A percentile compares a stretch with the other conserved stretches of the same genome.
Conservation (phyloP, 2,329 filamentous ascomycete genomes). For the Annulohypoxylon truncatum region DNA sequence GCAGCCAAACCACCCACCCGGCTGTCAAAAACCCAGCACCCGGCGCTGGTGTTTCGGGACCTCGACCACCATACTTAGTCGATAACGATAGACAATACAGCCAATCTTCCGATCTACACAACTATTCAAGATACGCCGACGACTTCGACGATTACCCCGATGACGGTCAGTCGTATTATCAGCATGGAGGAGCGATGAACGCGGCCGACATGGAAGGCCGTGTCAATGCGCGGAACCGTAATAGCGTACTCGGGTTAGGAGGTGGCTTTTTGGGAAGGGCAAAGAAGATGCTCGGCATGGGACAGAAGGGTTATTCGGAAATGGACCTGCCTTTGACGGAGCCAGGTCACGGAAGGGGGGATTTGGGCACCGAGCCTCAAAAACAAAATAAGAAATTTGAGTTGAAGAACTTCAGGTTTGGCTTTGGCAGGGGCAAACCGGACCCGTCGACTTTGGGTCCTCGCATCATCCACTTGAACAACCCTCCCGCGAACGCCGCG, state of each 20-base stretch:
- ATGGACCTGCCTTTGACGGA: conserved; percentile 98
- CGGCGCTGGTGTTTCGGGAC: conserved; percentile 46
- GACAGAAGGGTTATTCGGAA: conserved; percentile 84
- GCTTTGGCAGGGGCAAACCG: conserved; percentile 83
- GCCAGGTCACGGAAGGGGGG: conserved; percentile 59
- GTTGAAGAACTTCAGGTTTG: conserved; percentile 87
- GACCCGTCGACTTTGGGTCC: conserved; percentile 94
- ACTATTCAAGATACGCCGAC: conserved; percentile 91
- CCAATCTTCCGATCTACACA: conserved; percentile 84
- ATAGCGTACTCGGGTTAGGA: conserved; percentile 88
- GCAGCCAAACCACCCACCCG: conserved; percentile 62
- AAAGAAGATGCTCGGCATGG: conserved; percentile 92
- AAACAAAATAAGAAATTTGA: conserved; percentile 71
- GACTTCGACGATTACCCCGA: conserved; percentile 85
- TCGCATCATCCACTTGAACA: conserved; percentile 94
- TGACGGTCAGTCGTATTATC: conserved; percentile 85
- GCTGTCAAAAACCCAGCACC: conserved; percentile 55
- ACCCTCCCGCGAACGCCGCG: conserved; percentile 86
- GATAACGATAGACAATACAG: conserved; percentile 63
- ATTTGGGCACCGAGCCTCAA: conserved; percentile 47
- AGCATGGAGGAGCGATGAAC: conserved; percentile 69
- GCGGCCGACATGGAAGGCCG: conserved; percentile 58
- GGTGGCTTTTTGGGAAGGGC: conserved; percentile 88
- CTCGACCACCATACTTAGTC: conserved; percentile 58
- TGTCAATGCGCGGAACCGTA: conserved; percentile 77